Conservation (phyloP, 345 rosid genomes). For the Noccaea caerulescens region DNA sequence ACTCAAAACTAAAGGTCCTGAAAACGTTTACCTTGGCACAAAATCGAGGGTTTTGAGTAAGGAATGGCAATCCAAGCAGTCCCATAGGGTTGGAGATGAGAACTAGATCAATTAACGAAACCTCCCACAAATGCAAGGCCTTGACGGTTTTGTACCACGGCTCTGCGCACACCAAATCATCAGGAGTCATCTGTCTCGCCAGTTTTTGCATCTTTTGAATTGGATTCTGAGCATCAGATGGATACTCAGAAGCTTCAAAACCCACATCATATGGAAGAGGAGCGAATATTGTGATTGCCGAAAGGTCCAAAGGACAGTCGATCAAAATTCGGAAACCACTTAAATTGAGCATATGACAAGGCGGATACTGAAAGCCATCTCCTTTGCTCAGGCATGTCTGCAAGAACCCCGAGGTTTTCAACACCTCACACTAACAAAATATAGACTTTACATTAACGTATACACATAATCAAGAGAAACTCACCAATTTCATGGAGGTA, state of each 20-base stretch:
- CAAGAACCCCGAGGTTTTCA: constrained; percentile 28
- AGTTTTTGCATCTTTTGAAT: constrained; percentile 51
- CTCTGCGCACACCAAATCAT: constrained; percentile 58
- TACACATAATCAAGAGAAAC: constrained; percentile 43
- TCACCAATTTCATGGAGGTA: constrained; percentile 62
- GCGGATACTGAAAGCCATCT: constrained; percentile 66
- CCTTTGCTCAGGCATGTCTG: constrained; percentile 89
- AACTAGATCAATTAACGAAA: constrained; percentile 72
- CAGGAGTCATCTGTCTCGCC: constrained; percentile 49
- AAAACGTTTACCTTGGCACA: constrained; percentile 69
- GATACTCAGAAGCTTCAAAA: constrained; percentile 36
- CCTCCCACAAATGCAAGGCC: constrained; percentile 78
- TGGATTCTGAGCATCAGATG: constrained; percentile 35
- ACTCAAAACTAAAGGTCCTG: background rate
- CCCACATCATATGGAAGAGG: constrained; percentile 54
- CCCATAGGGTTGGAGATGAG: constrained; percentile 79
- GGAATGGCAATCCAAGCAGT: constrained; percentile 84
- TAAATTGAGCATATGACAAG: constrained; percentile 62
- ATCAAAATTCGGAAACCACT: constrained; percentile 72
- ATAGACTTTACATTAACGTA: background rate
- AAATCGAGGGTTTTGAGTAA: constrained; percentile 61
- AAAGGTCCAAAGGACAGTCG: constrained; percentile 83
- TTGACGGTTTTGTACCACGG: constrained; percentile 85
- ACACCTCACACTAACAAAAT: constrained; percentile 2
- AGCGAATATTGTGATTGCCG: constrained; percentile 64